A percentile compares a stretch with the other conserved stretches of the same genome.
phyloP scores from a whole-genome alignment of 1,139 yeast species.

The Blastobotrys raffinosifermentans region DNA sequence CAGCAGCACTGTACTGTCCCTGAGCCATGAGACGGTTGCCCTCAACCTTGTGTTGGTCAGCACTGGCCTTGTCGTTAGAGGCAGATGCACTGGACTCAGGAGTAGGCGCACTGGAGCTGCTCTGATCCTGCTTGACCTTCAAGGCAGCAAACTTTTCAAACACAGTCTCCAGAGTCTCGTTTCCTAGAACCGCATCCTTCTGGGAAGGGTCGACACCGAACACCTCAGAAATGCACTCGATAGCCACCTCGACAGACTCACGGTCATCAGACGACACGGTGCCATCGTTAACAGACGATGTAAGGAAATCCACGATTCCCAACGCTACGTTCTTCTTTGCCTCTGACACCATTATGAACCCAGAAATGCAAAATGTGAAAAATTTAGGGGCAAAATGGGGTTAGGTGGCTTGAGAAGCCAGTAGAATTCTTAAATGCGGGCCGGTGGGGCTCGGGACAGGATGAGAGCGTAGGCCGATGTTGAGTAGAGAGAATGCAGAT shows the following conservation, averaged over 20 bases:
- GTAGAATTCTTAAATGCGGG: too few species aligned
- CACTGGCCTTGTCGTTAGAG: conserved; percentile 46
- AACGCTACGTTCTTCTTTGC: conserved; percentile 61
- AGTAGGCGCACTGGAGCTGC: background rate
- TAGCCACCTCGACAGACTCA: conserved; percentile 93
- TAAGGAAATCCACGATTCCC: conserved; percentile 68
- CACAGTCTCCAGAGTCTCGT: conserved; percentile 32
- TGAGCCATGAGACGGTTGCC: conserved; percentile 93
- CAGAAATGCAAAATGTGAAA: background rate
- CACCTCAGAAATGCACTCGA: conserved; percentile 87
- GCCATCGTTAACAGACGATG: conserved; percentile 53
- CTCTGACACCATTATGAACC: background rate
- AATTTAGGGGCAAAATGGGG: background rate
- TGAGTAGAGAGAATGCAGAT: too few species aligned
- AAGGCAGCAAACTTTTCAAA: conserved; percentile 23
- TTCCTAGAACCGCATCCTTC: conserved; percentile 42
- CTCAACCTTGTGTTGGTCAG: conserved; percentile 76
- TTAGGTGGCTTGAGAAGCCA: background rate
- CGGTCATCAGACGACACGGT: conserved; percentile 69
- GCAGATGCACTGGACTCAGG: conserved; percentile 13
- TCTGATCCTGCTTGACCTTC: conserved; percentile 2
- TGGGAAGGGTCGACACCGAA: conserved; percentile 55
- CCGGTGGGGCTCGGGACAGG: too few species aligned
- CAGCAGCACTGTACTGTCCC: conserved; percentile 63
- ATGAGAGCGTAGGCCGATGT: too few species aligned